phyloP scores from a whole-genome alignment of 2,329 filamentous ascomycete genomes.

The Xylaria sp. region DNA sequence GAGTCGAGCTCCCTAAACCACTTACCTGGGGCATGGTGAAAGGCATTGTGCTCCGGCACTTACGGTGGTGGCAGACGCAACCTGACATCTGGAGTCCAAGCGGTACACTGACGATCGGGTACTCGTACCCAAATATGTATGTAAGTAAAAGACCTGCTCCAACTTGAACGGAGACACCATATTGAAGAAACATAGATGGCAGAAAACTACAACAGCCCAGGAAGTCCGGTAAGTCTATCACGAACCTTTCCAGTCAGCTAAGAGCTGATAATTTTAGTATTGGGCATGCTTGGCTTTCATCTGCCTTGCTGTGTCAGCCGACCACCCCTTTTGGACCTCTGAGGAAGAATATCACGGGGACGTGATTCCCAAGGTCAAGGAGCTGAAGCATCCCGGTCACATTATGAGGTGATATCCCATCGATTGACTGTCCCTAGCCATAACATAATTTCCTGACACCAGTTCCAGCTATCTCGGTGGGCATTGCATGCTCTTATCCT shows the following conservation, averaged over 20 bases:
- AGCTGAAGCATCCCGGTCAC: constrained; percentile 75
- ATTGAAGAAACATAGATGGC: constrained; percentile 63
- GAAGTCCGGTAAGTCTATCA: constrained; percentile 61
- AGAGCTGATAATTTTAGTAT: constrained; percentile 59
- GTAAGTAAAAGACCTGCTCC: constrained; percentile 49
- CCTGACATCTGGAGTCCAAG: constrained; percentile 78
- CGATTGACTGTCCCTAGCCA: background rate
- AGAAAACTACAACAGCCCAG: constrained; percentile 85
- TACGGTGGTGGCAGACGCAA: constrained; percentile 83
- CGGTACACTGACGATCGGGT: constrained; percentile 80
- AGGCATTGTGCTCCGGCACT: constrained; percentile 76
- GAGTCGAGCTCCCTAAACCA: constrained; percentile 75
- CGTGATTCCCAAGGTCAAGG: constrained; percentile 67
- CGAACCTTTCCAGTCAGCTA: background rate
- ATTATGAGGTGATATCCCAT: constrained; percentile 65
- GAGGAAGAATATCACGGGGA: constrained; percentile 69
- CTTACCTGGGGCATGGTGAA: constrained; percentile 83
- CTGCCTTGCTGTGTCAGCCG: constrained; percentile 73
- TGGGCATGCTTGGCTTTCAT: constrained; percentile 85
- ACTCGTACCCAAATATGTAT: constrained; percentile 82
- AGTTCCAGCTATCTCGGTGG: constrained; percentile 68
- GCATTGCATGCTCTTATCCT: constrained; percentile 79
- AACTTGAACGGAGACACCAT: background rate
- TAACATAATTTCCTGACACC: background rate
- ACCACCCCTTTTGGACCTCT: constrained; percentile 79